Conservation (phyloP, 208 protist species). For the Naegleria gruberi region DNA sequence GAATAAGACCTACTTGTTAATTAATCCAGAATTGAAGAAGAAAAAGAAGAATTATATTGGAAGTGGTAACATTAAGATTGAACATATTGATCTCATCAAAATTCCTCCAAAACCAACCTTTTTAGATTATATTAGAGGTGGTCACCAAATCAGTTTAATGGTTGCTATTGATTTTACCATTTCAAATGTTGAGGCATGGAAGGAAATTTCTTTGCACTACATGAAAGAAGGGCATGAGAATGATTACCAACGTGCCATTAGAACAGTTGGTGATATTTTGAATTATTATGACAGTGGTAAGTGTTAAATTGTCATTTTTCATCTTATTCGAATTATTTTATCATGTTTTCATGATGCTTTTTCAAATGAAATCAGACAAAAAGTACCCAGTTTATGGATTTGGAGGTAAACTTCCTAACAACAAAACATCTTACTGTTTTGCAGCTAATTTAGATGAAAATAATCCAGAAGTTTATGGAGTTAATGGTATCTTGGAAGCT, state of each 20-base stretch:
- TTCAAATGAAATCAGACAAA: no score
- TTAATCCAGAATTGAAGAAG: slow-evolving; percentile 23
- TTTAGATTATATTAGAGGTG: slow-evolving; percentile 47
- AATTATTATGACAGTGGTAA: slow-evolving; percentile 42
- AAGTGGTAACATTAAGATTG: not conserved
- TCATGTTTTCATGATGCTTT: no score
- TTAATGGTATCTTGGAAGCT: slow-evolving; percentile 49
- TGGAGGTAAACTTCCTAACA: slow-evolving; percentile 39
- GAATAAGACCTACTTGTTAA: not conserved
- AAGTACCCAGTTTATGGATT: slow-evolving; percentile 47
- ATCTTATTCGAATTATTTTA: no score
- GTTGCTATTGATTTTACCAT: slow-evolving; percentile 56
- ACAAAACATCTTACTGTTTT: slow-evolving; percentile 50
- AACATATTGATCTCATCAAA: not conserved
- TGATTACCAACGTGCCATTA: slow-evolving; percentile 36
- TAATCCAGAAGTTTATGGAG: slow-evolving; percentile 47
- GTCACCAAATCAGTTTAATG: slow-evolving; percentile 44
- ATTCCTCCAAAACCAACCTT: slow-evolving; percentile 39
- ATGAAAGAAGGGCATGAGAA: slow-evolving; percentile 31
- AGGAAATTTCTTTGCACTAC: slow-evolving; percentile 42
- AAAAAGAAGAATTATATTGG: slow-evolving; percentile 25
- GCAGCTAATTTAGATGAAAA: slow-evolving; percentile 33
- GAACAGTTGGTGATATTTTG: slow-evolving; percentile 37
- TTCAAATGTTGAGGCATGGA: slow-evolving; percentile 39
- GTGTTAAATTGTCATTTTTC: no score